Base-by-base conservation (phyloP, 352 stramenopile species). In the Phytopythium ostracodes region DNA sequence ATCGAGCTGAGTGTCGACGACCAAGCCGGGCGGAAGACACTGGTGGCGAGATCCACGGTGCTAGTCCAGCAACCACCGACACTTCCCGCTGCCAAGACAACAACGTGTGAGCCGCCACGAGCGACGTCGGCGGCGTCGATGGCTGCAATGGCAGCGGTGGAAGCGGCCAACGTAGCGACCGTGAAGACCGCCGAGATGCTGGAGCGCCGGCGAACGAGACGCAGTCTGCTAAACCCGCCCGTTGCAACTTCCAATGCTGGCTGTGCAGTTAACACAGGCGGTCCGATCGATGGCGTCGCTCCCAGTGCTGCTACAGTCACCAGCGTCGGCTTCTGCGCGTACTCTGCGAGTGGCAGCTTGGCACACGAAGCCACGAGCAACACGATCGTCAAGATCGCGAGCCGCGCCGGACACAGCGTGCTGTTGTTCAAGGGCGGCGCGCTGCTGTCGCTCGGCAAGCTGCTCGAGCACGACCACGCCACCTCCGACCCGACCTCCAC, bases 401-500 rank as follows among this genome's bases (percentile, higher is more conserved):
- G 67, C 25, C 65, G 72, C 18, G 75, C 68, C 35, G 64, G 74
- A 18, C 77, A 84, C 31, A 87, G 72, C 0, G 52, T 76, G n/a
- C 52, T 77, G 22, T 62, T 89, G 17, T 81, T 84, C 43, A 68
- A 83, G 52, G 77, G 74, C 36, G 76, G 78, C 2, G 68, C 70
- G 8, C 51, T 79, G 29, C 40, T 79, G 14, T 44, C 59, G 27
- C 57, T 88, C 2, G 80, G 80, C 31, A 71, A 68, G 36, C 56
- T 67, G 42, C 36, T 66, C 20, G 63, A 60, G 17, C 46, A 20
- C 1, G 63, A 65, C 29, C 24, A 15, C 15, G 22, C 24, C 17
- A 51, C 53, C 6, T 38, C 33, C 17, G 54, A 72, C 29, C 38
- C 49, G 52, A 43, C 56, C 22, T 56, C 49, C 33, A 31, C 57